Conservation (phyloP, 140 eudicot species). For the Stevia rebaudiana region DNA sequence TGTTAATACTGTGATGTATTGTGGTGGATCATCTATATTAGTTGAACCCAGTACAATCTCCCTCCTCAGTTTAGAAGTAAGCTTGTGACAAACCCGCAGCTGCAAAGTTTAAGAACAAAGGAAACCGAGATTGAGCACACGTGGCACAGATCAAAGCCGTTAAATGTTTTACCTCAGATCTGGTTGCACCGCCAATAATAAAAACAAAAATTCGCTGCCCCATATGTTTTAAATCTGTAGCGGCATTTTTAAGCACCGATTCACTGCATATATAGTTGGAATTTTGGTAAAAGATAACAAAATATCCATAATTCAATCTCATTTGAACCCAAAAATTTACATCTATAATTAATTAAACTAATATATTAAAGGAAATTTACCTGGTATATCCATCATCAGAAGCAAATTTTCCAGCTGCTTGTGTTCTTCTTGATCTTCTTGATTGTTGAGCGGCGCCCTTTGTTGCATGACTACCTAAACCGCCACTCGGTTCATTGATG, state of each 20-base stretch:
- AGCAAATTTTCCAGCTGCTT: conserved; percentile 47
- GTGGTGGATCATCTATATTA: conserved; percentile 84
- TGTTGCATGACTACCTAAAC: conserved; percentile 25
- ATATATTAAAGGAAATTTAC: too few species aligned
- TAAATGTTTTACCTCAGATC: conserved; percentile 73
- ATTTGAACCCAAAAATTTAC: background rate
- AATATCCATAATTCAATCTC: background rate
- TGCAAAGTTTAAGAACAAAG: conserved; percentile 24
- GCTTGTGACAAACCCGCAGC: conserved; percentile 90
- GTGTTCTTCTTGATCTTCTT: conserved; percentile 79
- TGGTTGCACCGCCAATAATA: conserved; percentile 89
- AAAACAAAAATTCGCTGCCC: conserved; percentile 86
- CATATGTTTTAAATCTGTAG: conserved; percentile 74
- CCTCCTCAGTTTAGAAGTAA: conserved; percentile 80
- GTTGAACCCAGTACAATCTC: conserved; percentile 91
- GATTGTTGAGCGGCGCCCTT: conserved; percentile 54
- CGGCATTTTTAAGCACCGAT: conserved; percentile 39
- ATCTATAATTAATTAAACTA: too few species aligned
- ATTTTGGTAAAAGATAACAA: background rate
- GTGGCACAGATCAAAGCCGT: background rate
- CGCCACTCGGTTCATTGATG: conserved; percentile 44
- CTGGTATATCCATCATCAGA: conserved; percentile 85
- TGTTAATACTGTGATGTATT: conserved; percentile 61
- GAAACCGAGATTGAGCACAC: conserved; percentile 2
- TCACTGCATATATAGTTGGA: conserved; percentile 47